Percentiles rank a stretch among this genome's conserved stretches.
Conservation (phyloP, 768 basidiomycete species). For the Kwoniella heveanensis region DNA sequence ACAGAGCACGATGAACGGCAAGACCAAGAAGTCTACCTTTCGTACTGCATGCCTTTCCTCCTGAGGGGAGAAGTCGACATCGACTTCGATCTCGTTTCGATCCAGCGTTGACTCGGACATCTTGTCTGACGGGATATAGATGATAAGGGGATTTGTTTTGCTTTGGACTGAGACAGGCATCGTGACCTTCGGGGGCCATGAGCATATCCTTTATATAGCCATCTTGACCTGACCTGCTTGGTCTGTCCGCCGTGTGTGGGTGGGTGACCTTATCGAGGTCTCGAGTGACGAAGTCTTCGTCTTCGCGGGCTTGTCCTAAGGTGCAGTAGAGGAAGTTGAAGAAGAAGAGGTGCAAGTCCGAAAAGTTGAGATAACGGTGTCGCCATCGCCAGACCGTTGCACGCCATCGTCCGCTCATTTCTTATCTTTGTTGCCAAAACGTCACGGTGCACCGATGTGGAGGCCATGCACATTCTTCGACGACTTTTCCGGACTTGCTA, state of each 20-base stretch:
- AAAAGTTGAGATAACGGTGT: conserved; percentile 1
- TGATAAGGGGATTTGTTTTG: too few relatives aligned
- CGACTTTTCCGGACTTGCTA: background rate
- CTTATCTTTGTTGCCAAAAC: conserved; percentile 3
- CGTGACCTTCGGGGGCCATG: too few relatives aligned
- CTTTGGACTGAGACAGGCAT: too few relatives aligned
- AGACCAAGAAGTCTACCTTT: conserved; percentile 26
- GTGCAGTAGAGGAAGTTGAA: background rate
- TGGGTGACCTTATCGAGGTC: background rate
- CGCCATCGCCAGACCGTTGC: background rate
- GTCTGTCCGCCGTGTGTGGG: background rate
- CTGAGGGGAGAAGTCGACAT: conserved; percentile 14
- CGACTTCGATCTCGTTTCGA: conserved; percentile 3
- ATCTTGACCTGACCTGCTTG: background rate
- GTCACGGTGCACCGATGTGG: background rate
- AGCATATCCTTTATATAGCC: background rate
- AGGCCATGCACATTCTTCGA: background rate
- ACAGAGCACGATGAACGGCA: conserved; percentile 25
- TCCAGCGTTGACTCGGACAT: conserved; percentile 1
- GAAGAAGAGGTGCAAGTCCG: background rate
- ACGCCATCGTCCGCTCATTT: background rate
- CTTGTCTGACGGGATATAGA: background rate
- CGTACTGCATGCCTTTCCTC: conserved; percentile 21
- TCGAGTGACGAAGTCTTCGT: background rate
- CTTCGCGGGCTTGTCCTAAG: background rate